phyloP scores from a whole-genome alignment of 805 yeast genomes.

The Novakomyces olei region DNA sequence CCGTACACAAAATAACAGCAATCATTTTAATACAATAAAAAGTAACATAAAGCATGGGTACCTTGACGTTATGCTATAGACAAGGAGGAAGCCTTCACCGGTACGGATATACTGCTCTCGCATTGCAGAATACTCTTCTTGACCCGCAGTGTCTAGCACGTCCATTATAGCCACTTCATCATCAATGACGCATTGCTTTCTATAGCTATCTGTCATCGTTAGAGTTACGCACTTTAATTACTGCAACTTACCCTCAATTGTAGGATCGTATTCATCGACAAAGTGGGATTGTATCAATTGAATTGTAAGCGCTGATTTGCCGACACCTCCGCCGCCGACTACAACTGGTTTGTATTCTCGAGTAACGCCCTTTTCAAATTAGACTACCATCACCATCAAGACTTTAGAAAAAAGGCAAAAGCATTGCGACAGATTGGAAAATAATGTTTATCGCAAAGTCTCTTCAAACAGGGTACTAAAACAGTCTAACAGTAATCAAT shows the following conservation, averaged over 20 bases:
- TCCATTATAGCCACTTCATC: slow-evolving; percentile 57
- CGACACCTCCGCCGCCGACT: slow-evolving; percentile 98
- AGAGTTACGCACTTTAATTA: neutral
- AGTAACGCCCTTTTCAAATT: no score
- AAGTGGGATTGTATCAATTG: slow-evolving; percentile 87
- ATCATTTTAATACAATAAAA: no score
- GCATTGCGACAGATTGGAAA: no score
- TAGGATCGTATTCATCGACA: slow-evolving; percentile 95
- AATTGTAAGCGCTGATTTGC: slow-evolving; percentile 88
- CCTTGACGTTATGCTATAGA: slow-evolving; percentile 69
- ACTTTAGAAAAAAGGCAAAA: no score
- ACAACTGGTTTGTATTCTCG: slow-evolving; percentile 74
- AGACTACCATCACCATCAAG: no score
- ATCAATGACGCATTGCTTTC: slow-evolving; percentile 73
- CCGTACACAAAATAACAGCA: no score
- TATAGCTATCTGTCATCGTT: slow-evolving; percentile 18
- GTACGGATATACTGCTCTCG: slow-evolving; percentile 58
- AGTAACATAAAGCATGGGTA: no score
- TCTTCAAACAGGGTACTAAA: no score
- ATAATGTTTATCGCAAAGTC: no score
- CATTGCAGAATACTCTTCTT: slow-evolving; percentile 56
- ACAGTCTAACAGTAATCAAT: no score
- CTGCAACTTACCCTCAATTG: slow-evolving; percentile 37
- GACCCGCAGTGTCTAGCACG: slow-evolving; percentile 92
- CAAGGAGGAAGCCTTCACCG: slow-evolving; percentile 56